These are phyloP conservation scores for Xylariaceae sp. DNA, from an alignment of 2,329 filamentous ascomycete species.

Conservation along the genomic window DNA sequence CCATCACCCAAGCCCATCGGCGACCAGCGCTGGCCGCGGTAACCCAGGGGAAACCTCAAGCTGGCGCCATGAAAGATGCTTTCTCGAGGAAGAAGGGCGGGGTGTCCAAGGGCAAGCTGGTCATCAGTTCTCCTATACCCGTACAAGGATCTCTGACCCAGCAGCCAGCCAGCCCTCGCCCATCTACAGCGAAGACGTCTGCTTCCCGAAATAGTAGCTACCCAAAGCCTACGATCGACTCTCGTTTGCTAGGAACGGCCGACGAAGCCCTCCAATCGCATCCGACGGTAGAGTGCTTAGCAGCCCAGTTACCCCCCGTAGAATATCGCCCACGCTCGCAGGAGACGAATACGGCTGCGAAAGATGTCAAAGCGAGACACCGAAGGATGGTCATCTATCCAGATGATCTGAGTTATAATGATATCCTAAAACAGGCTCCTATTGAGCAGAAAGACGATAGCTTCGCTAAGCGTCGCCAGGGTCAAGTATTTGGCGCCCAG, in stretches of 20 bases:
- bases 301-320: not conserved
- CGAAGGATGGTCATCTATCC: not conserved
- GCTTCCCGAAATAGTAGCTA: too few species aligned
- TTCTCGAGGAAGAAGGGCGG: too few species aligned
- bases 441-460: not conserved
- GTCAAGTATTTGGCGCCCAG: constrained; percentile 3
- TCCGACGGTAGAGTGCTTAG: constrained; percentile 4
- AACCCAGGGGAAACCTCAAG: too few species aligned
- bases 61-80: too few species aligned
- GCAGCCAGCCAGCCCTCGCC: too few species aligned
- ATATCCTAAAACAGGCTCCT: not conserved
- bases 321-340: too few species aligned
- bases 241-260: constrained; percentile 12
- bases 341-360: too few species aligned
- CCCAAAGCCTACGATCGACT: constrained; percentile 1
- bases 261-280: constrained; percentile 24
- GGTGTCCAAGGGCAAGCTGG: too few species aligned
- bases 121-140: constrained; percentile 13
- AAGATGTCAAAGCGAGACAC: constrained; percentile 1
- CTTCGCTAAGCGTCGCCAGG: constrained; percentile 12
- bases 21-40: too few species aligned
- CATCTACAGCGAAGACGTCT: too few species aligned
- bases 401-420: not conserved
- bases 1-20: too few species aligned
- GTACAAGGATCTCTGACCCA: too few species aligned